Conservation (phyloP, 768 basidiomycete species). For the Clitopilus hobsonii region DNA sequence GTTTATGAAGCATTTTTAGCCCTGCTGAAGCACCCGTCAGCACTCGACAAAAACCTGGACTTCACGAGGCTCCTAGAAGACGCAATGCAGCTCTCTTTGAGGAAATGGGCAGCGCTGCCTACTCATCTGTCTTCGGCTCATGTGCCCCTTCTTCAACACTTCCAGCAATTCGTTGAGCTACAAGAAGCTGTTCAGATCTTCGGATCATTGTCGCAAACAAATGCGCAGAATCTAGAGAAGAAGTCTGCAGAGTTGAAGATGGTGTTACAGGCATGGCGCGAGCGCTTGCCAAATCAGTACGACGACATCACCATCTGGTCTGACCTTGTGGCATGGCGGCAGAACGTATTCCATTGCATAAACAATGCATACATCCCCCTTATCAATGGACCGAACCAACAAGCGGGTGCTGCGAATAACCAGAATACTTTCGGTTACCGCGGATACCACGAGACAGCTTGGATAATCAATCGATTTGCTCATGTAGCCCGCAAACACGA, state of each 20-base stretch:
- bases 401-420: conserved; percentile 46
- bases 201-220: conserved; percentile 83
- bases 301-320: conserved; percentile 99
- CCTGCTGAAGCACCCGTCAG: conserved; percentile 77
- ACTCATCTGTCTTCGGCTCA: conserved; percentile 86
- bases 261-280: conserved; percentile 95
- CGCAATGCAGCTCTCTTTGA: conserved; percentile 91
- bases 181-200: conserved; percentile 96
- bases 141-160: conserved; percentile 91
- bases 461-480: conserved; percentile 99
- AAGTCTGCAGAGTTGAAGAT: conserved; percentile 94
- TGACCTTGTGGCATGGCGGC: conserved; percentile 98
- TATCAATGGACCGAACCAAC: conserved; percentile 56
- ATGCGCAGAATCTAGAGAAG: conserved; percentile 84
- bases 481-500: conserved; percentile 98
- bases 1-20: conserved; percentile 97
- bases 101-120: conserved; percentile 94
- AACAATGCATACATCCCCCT: conserved; percentile 95
- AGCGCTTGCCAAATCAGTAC: conserved; percentile 89
- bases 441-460: conserved; percentile 98
- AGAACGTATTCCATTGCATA: conserved; percentile 96
- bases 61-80: conserved; percentile 90
- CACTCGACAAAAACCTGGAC: conserved; percentile 79
- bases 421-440: conserved; percentile 87
- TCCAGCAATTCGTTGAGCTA: conserved; percentile 98